These are phyloP conservation scores for Vairimorpha necatrix DNA, from an alignment of 371 early-diverging fungal genomes.

Conservation along the genomic window DNA sequence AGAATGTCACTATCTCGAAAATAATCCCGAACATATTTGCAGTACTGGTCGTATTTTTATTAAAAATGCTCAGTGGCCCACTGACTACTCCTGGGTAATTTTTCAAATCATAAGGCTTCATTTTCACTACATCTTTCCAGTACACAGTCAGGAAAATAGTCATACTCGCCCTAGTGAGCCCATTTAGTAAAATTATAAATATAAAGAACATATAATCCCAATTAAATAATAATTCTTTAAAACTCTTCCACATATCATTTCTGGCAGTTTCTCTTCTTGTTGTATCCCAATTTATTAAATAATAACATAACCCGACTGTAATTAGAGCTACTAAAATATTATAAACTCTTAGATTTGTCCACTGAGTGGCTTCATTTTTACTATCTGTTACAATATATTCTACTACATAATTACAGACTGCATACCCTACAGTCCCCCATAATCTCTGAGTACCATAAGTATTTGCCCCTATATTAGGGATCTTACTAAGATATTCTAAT, in stretches of 20 bases:
- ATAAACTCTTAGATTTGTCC: conserved; percentile 50
- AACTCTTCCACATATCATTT: conserved; percentile 34
- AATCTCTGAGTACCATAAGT: conserved; percentile 64
- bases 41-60: conserved; percentile 60
- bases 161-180: conserved; percentile 63
- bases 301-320: conserved; percentile 17
- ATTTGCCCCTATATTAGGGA: conserved; percentile 48
- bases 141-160: conserved; percentile 62
- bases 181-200: conserved; percentile 66
- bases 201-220: conserved; percentile 64
- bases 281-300: conserved; percentile 26
- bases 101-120: conserved; percentile 50
- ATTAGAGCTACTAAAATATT: conserved; percentile 32
- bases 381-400: conserved; percentile 38
- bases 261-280: not conserved
- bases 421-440: conserved; percentile 64
- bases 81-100: conserved; percentile 40
- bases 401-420: conserved; percentile 48
- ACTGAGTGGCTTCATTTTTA: conserved; percentile 33
- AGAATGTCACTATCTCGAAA: conserved; percentile 63
- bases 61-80: conserved; percentile 34
- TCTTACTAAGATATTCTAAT: conserved; percentile 58
- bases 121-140: conserved; percentile 52
- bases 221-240: conserved; percentile 53
- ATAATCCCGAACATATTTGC: conserved; percentile 61